Evolutionary conservation across 805 yeast genomes (phyloP).

Genomic region (Kodamaea leandrae): DNA sequence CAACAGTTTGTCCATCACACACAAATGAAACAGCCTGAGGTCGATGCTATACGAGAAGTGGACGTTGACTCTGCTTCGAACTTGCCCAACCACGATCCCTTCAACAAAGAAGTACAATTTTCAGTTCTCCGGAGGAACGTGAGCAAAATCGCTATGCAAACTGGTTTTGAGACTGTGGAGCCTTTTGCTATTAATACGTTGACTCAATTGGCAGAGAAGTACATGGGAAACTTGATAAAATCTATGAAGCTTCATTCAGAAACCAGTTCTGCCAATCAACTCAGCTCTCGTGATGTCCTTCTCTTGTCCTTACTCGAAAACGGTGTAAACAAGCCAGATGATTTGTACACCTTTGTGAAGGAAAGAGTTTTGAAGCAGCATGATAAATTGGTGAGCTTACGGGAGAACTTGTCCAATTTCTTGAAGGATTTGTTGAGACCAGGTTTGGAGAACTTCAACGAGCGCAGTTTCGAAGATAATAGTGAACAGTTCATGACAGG

Average conservation of each 20-base stretch:
- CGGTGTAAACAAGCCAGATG: conserved; percentile 80
- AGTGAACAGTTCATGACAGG: conserved; percentile 94
- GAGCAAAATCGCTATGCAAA: conserved; percentile 81
- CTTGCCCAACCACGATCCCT: conserved; percentile 63
- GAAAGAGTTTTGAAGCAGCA: conserved; percentile 72
- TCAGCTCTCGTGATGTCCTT: conserved; percentile 45
- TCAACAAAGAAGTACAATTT: conserved; percentile 59
- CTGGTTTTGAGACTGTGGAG: conserved; percentile 86
- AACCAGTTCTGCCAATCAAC: conserved; percentile 48
- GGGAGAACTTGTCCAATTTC: conserved; percentile 62
- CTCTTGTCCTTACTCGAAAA: conserved; percentile 71
- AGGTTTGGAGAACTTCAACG: conserved; percentile 66
- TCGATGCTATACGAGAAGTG: conserved; percentile 56
- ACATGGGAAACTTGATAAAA: conserved; percentile 68
- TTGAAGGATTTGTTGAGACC: conserved; percentile 84
- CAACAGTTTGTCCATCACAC: conserved; percentile 72
- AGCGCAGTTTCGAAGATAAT: conserved; percentile 78
- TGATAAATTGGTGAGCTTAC: conserved; percentile 65
- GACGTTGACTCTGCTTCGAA: conserved; percentile 86
- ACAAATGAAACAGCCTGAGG: conserved; percentile 67
- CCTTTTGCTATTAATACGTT: conserved; percentile 73
- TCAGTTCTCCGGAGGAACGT: conserved; percentile 66
- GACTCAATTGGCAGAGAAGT: conserved; percentile 80
- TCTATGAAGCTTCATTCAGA: conserved; percentile 73
- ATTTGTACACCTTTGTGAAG: conserved; percentile 66